phyloP scores from a whole-genome alignment of 2,329 filamentous ascomycete genomes.

The Diplodia scrobiculata region DNA sequence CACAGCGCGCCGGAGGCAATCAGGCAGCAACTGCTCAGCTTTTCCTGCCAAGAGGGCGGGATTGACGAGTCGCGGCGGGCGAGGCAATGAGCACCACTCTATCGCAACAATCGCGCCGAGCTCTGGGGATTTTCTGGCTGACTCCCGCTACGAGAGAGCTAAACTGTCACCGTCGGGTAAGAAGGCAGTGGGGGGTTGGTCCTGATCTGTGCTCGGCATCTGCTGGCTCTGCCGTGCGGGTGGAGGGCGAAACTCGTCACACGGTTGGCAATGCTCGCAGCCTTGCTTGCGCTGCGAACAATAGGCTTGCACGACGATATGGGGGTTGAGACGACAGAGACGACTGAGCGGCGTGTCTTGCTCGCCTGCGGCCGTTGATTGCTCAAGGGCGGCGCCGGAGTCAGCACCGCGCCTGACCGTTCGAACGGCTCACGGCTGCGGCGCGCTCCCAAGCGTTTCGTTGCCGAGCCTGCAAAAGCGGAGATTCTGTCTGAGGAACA shows the following conservation, averaged over 20 bases:
- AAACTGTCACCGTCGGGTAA: not conserved
- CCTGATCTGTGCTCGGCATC: not conserved
- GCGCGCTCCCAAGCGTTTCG: constrained; percentile 18
- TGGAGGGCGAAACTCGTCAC: not conserved
- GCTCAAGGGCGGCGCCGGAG: not conserved
- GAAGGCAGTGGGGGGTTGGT: not conserved
- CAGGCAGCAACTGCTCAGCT: not conserved
- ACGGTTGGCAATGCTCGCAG: not conserved
- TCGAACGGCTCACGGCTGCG: not conserved
- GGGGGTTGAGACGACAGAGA: not conserved
- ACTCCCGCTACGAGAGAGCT: not conserved
- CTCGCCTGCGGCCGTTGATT: not conserved
- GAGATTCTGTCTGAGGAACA: not conserved
- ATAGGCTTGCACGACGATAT: constrained; percentile 1
- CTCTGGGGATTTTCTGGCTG: not conserved
- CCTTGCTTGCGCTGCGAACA: constrained; percentile 2
- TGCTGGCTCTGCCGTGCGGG: not conserved
- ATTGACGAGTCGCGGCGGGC: not conserved
- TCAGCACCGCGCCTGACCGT: constrained; percentile 1
- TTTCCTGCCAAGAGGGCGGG: not conserved
- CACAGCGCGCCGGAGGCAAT: not conserved
- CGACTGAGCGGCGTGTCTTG: constrained; percentile 3
- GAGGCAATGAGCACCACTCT: not conserved
- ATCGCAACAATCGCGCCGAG: not conserved
- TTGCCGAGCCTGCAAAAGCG: constrained; percentile 4